Conservation (phyloP, 2,329 filamentous ascomycete genomes). For the Epichloe elymi region DNA sequence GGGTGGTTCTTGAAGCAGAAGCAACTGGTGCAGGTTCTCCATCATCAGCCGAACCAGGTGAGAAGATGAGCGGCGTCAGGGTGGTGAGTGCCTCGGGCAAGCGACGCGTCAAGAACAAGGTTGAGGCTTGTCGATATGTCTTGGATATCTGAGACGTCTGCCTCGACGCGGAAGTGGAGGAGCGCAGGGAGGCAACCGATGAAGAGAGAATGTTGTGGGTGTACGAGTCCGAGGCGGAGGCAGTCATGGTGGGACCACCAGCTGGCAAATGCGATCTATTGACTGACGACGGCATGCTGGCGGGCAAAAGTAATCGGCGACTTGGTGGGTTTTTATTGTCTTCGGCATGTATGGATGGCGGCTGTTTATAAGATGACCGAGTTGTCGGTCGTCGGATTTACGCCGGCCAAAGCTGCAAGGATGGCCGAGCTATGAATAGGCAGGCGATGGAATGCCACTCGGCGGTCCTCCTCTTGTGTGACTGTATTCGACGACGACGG, state of each 20-base stretch:
- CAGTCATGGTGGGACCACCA: slow-evolving; percentile 30
- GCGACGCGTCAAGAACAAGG: slow-evolving; percentile 86
- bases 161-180: slow-evolving; percentile 46
- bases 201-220: slow-evolving; percentile 43
- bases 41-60: slow-evolving; percentile 34
- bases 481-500: neutral
- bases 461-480: neutral
- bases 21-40: slow-evolving; percentile 60
- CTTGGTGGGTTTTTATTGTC: neutral
- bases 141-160: slow-evolving; percentile 70
- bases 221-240: slow-evolving; percentile 26
- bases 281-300: slow-evolving; percentile 30
- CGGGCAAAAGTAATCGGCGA: neutral
- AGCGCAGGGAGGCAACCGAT: slow-evolving; percentile 58
- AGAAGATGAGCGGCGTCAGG: slow-evolving; percentile 67
- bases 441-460: neutral
- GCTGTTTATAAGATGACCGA: neutral
- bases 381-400: neutral
- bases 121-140: slow-evolving; percentile 85
- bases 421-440: neutral
- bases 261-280: slow-evolving; percentile 30
- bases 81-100: slow-evolving; percentile 80
- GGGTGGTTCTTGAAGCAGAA: slow-evolving; percentile 63
- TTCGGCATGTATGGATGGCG: neutral
- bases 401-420: neutral